A percentile compares a stretch with the other conserved stretches of the same genome.
Evolutionary conservation across 257 asterid genomes (phyloP).

Genomic region (Solanum piurae): DNA sequence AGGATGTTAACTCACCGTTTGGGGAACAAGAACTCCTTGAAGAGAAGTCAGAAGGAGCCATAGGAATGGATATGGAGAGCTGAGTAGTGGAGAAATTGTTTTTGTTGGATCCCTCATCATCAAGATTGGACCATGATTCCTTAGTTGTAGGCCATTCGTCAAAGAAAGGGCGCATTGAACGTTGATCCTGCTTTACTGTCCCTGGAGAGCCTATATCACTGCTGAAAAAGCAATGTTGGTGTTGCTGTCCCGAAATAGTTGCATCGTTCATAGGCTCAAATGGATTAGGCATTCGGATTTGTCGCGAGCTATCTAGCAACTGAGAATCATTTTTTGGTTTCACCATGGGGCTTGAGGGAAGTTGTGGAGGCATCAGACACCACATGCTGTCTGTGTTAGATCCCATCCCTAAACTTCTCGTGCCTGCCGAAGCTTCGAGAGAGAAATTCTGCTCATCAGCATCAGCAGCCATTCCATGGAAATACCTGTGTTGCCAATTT

Average conservation of each 20-base stretch:
- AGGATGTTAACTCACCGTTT: constrained; percentile 39
- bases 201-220: constrained; percentile 40
- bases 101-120: constrained; percentile 44
- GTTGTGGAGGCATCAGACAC: constrained; percentile 58
- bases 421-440: constrained; percentile 39
- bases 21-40: constrained; percentile 45
- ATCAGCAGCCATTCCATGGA: constrained; percentile 39
- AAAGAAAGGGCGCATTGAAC: constrained; percentile 69
- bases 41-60: constrained; percentile 54
- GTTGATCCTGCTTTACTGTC: constrained; percentile 48
- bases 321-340: constrained; percentile 42
- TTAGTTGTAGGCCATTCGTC: constrained; percentile 84
- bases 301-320: constrained; percentile 28
- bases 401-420: constrained; percentile 46
- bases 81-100: constrained; percentile 61
- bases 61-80: constrained; percentile 73
- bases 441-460: constrained; percentile 46
- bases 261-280: constrained; percentile 35
- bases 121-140: constrained; percentile 71
- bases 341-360: constrained; percentile 33
- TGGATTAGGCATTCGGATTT: constrained; percentile 24
- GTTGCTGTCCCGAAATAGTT: constrained; percentile 42
- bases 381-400: constrained; percentile 41
- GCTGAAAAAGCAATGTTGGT: constrained; percentile 60
- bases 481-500: constrained; percentile 36